A percentile compares a stretch with the other conserved stretches of the same genome.
Evolutionary conservation across 164 flowering plant genomes (phyloP).

Genomic region (Tetrastigma voinierianum): DNA sequence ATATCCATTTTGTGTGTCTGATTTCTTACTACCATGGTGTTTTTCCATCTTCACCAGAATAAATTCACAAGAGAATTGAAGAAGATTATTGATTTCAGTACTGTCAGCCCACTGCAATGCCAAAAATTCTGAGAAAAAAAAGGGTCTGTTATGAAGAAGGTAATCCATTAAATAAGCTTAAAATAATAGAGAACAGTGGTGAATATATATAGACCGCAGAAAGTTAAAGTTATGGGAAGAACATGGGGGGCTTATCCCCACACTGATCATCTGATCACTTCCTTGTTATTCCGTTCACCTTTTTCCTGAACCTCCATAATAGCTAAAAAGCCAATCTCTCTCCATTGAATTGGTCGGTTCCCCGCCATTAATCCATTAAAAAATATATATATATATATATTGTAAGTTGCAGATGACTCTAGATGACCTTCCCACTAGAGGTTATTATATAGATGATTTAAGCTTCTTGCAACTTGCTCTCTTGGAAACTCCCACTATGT

Average conservation of each 20-base stretch:
- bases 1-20: too few species aligned
- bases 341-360: constrained; percentile 48
- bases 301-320: constrained; percentile 36
- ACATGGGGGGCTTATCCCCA: constrained; percentile 37
- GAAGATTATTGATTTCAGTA: too few species aligned
- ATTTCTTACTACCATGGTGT: too few species aligned
- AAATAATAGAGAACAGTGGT: too few species aligned
- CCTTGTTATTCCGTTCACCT: constrained; percentile 32
- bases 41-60: too few species aligned
- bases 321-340: constrained; percentile 30
- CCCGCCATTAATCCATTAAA: constrained; percentile 21
- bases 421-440: constrained; percentile 29
- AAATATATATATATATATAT: too few species aligned
- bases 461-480: constrained; percentile 15
- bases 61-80: too few species aligned
- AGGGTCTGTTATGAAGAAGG: too few species aligned
- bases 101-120: too few species aligned
- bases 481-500: too few species aligned
- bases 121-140: too few species aligned
- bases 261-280: constrained; percentile 15
- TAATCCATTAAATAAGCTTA: too few species aligned
- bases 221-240: constrained; percentile 52
- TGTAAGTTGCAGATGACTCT: constrained; percentile 14
- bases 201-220: constrained; percentile 25
- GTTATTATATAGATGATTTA: constrained; percentile 24